phyloP scores from a whole-genome alignment of 345 rosid species.

The Aquilaria sinensis region DNA sequence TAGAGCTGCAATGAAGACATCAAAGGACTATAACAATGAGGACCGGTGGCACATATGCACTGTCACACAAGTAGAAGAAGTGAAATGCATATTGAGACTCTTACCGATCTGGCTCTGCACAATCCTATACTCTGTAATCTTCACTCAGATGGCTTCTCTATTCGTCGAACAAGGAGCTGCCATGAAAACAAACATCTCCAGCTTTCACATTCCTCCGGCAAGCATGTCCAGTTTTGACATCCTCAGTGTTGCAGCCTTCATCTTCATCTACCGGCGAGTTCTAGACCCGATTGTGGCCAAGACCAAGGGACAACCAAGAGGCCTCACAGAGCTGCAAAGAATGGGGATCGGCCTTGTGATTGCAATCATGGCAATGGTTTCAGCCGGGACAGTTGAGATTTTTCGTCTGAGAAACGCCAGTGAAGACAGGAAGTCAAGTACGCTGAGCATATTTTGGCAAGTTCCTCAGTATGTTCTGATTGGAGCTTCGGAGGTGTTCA shows the following conservation, averaged over 20 bases:
- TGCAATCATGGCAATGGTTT: slow-evolving; percentile 69
- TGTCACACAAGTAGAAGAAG: slow-evolving; percentile 92
- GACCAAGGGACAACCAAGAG: slow-evolving; percentile 38
- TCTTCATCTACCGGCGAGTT: slow-evolving; percentile 67
- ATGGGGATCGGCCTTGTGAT: slow-evolving; percentile 89
- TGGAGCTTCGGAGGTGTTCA: slow-evolving; percentile 98
- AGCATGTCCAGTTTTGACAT: slow-evolving; percentile 98
- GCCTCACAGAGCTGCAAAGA: slow-evolving; percentile 81
- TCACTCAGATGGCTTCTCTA: slow-evolving; percentile 97
- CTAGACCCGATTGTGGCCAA: slow-evolving; percentile 59
- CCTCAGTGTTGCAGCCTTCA: slow-evolving; percentile 68
- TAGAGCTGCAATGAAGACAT: slow-evolving; percentile 69
- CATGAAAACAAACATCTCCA: slow-evolving; percentile 54
- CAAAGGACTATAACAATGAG: slow-evolving; percentile 37
- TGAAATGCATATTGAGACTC: slow-evolving; percentile 79
- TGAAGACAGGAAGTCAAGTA: slow-evolving; percentile 46
- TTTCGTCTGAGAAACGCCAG: slow-evolving; percentile 48
- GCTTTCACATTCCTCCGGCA: slow-evolving; percentile 77
- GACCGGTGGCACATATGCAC: slow-evolving; percentile 81
- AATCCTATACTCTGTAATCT: slow-evolving; percentile 85
- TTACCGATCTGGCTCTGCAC: slow-evolving; percentile 98
- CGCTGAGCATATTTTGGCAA: slow-evolving; percentile 93
- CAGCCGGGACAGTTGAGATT: slow-evolving; percentile 72
- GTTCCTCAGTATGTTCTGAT: slow-evolving; percentile 82
- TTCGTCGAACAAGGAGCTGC: slow-evolving; percentile 97